Conservation (phyloP, 768 basidiomycete genomes). For the Dacryopinax spathularia region DNA sequence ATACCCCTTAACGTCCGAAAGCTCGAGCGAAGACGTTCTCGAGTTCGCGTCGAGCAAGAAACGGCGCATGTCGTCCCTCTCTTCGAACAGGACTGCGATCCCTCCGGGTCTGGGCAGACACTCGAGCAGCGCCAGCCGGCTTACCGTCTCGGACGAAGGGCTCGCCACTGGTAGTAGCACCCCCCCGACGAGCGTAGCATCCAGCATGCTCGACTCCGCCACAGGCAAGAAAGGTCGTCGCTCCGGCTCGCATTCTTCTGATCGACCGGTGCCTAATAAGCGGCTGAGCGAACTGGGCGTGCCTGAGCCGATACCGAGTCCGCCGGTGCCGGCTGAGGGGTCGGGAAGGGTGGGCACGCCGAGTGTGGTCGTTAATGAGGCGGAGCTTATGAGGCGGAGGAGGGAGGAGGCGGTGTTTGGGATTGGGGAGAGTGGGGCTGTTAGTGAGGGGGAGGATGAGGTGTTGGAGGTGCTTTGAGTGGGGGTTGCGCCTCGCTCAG, state of each 20-base stretch:
- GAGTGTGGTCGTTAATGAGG: slow-evolving; percentile 60
- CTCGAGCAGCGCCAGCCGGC: background rate
- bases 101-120: background rate
- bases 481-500: no score
- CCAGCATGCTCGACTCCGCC: background rate
- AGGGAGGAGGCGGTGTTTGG: slow-evolving; percentile 31
- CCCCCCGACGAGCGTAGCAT: background rate
- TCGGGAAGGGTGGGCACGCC: slow-evolving; percentile 62
- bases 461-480: background rate
- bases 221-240: slow-evolving; percentile 15
- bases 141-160: background rate
- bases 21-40: slow-evolving; percentile 46
- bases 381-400: slow-evolving; percentile 44
- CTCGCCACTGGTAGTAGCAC: background rate
- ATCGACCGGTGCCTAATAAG: slow-evolving; percentile 1
- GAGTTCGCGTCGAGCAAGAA: slow-evolving; percentile 51
- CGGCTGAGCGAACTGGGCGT: background rate
- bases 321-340: slow-evolving; percentile 19
- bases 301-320: background rate
- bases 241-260: slow-evolving; percentile 15
- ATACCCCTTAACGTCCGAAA: slow-evolving; percentile 30
- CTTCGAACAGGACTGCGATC: background rate
- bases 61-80: slow-evolving; percentile 19
- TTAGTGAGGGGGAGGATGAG: background rate
- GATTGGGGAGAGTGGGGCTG: slow-evolving; percentile 15